Evolutionary conservation across 1,284 basidiomycete species (phyloP).

Genomic region (Austroboletus olivaceoglutinosus): DNA sequence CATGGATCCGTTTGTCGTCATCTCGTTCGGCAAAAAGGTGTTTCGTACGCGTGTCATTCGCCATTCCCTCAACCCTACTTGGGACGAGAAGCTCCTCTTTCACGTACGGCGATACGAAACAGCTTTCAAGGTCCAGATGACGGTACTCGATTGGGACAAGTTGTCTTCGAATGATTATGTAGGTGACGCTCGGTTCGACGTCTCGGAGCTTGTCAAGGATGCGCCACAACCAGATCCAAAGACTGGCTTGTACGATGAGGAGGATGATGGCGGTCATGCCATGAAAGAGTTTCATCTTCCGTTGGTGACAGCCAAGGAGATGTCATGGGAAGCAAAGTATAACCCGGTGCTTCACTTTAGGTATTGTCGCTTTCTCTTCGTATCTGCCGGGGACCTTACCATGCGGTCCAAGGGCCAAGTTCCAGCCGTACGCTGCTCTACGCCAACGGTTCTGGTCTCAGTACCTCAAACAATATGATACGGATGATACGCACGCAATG

Average conservation of each 20-base stretch:
- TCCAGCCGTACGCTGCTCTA: constrained; percentile 90
- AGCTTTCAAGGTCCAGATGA: constrained; percentile 73
- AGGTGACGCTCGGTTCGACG: constrained; percentile 70
- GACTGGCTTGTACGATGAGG: constrained; percentile 67
- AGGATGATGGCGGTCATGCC: constrained; percentile 40
- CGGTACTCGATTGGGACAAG: constrained; percentile 94
- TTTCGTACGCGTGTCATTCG: constrained; percentile 91
- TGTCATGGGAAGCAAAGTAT: constrained; percentile 63
- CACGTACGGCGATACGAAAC: constrained; percentile 90
- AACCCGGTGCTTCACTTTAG: constrained; percentile 59
- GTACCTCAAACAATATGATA: constrained; percentile 89
- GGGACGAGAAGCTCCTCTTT: constrained; percentile 96
- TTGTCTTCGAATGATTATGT: constrained; percentile 86
- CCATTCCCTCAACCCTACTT: constrained; percentile 85
- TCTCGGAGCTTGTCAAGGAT: constrained; percentile 67
- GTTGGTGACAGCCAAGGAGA: constrained; percentile 53
- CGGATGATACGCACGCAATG: constrained; percentile 77
- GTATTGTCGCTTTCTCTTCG: constrained; percentile 37
- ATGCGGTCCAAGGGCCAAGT: constrained; percentile 72
- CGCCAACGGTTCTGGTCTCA: constrained; percentile 92
- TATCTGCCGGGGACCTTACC: neutral
- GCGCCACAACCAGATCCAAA: constrained; percentile 71
- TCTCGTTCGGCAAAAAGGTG: constrained; percentile 96
- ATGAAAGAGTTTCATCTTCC: constrained; percentile 70
- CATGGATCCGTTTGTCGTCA: constrained; percentile 97